Percentiles rank a stretch among this genome's conserved stretches.
Evolutionary conservation across 371 early-diverging fungal genomes (phyloP).

Genomic region (Apophysomyces trapeziformis): DNA sequence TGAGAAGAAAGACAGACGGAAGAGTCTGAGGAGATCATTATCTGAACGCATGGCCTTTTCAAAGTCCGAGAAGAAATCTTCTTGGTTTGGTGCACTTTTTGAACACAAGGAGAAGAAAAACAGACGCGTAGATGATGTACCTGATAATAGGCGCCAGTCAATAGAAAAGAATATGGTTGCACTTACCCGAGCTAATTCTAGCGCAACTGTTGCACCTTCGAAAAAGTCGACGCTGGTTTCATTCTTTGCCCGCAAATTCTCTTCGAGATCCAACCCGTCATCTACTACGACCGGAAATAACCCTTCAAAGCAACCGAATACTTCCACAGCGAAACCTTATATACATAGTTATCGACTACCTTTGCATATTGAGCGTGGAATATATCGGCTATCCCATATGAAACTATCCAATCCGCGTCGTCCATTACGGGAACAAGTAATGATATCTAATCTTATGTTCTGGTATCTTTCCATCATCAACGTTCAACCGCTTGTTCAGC

Average conservation of each 20-base stretch:
- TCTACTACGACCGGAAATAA: background rate
- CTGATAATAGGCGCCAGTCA: slow-evolving; percentile 11
- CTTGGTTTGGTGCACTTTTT: slow-evolving; percentile 36
- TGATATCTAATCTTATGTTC: slow-evolving; percentile 88
- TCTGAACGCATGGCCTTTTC: slow-evolving; percentile 7
- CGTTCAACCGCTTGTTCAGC: slow-evolving; percentile 47
- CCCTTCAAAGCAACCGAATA: background rate
- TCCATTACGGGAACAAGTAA: slow-evolving; percentile 81
- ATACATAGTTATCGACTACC: slow-evolving; percentile 56
- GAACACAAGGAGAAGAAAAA: slow-evolving; percentile 23
- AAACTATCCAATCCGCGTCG: slow-evolving; percentile 82
- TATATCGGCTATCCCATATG: slow-evolving; percentile 14
- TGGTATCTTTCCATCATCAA: slow-evolving; percentile 75
- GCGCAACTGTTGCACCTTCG: background rate
- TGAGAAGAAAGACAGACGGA: background rate
- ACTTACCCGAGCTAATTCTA: slow-evolving; percentile 15
- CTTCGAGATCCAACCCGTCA: background rate
- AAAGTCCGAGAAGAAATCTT: slow-evolving; percentile 25
- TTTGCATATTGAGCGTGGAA: slow-evolving; percentile 69
- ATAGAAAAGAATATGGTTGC: slow-evolving; percentile 4
- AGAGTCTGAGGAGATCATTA: slow-evolving; percentile 5
- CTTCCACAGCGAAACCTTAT: slow-evolving; percentile 23
- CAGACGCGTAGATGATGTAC: slow-evolving; percentile 17
- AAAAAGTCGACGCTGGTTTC: slow-evolving; percentile 29
- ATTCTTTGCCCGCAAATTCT: slow-evolving; percentile 26